phyloP scores from a whole-genome alignment of 2,329 filamentous ascomycete genomes.

The Onygena corvina region DNA sequence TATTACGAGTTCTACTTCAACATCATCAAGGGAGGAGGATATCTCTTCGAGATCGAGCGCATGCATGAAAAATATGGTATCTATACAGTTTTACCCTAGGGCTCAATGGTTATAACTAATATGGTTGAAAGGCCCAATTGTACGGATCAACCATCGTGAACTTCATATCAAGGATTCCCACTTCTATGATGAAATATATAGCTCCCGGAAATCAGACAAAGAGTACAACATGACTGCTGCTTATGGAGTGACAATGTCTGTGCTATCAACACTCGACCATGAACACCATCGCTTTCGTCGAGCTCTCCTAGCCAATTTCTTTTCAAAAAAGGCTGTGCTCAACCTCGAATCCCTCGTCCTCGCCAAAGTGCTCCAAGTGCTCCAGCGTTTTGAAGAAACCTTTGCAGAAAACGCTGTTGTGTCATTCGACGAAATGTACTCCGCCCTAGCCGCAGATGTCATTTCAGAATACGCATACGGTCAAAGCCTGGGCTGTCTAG shows the following conservation, averaged over 20 bases:
- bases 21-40: conserved; percentile 19
- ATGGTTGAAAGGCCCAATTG: conserved; percentile 16
- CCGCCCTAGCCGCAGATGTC: conserved; percentile 17
- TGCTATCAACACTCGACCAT: conserved; percentile 22
- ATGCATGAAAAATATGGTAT: conserved; percentile 26
- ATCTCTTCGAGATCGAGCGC: conserved; percentile 22
- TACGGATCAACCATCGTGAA: conserved; percentile 20
- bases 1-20: conserved; percentile 23
- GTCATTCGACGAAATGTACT: conserved; percentile 7
- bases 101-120: background rate
- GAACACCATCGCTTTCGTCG: conserved; percentile 21
- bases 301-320: conserved; percentile 21
- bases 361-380: background rate
- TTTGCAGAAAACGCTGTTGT: background rate
- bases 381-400: background rate
- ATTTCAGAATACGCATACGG: conserved; percentile 15
- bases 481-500: background rate
- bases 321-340: conserved; percentile 17
- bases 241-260: conserved; percentile 8
- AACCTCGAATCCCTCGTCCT: conserved; percentile 13
- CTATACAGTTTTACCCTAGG: background rate
- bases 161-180: conserved; percentile 19
- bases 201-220: background rate
- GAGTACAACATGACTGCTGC: background rate
- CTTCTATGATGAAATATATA: conserved; percentile 18